Evolutionary conservation across 2,329 filamentous ascomycete species (phyloP).

Genomic region (Thelonectria discophora): DNA sequence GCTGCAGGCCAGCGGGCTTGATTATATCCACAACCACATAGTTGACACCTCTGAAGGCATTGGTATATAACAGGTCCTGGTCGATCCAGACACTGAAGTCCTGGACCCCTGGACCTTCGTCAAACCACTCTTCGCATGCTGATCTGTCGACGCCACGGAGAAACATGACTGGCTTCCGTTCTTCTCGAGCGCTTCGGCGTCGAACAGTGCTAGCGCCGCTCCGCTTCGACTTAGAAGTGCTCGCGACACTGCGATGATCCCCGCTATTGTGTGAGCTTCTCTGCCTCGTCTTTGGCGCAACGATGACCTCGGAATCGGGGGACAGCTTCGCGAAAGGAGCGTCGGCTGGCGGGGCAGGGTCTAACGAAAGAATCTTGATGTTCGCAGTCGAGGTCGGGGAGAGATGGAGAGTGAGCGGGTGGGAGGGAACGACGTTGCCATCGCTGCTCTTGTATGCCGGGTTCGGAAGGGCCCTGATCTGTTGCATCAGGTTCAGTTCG

Average conservation of each 20-base stretch:
- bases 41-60: slow-evolving; percentile 76
- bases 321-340: slow-evolving; percentile 90
- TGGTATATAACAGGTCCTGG: slow-evolving; percentile 75
- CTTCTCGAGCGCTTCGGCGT: slow-evolving; percentile 65
- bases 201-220: slow-evolving; percentile 80
- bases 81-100: slow-evolving; percentile 86
- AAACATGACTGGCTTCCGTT: slow-evolving; percentile 74
- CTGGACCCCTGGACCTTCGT: slow-evolving; percentile 66
- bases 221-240: slow-evolving; percentile 80
- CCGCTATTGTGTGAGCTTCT: slow-evolving; percentile 72
- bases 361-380: slow-evolving; percentile 84
- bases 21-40: slow-evolving; percentile 89
- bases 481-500: slow-evolving; percentile 90
- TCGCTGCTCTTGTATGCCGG: slow-evolving; percentile 69
- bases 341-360: slow-evolving; percentile 73
- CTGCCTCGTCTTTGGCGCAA: slow-evolving; percentile 88
- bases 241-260: slow-evolving; percentile 82
- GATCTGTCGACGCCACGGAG: slow-evolving; percentile 80
- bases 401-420: slow-evolving; percentile 89
- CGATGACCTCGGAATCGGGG: slow-evolving; percentile 94
- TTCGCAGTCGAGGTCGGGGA: slow-evolving; percentile 96
- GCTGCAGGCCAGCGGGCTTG: slow-evolving; percentile 79
- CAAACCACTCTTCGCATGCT: slow-evolving; percentile 79
- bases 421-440: slow-evolving; percentile 63
- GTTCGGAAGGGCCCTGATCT: slow-evolving; percentile 93